phyloP scores from a whole-genome alignment of 2,329 filamentous ascomycete genomes.

The Fonsecaea pedrosoi region DNA sequence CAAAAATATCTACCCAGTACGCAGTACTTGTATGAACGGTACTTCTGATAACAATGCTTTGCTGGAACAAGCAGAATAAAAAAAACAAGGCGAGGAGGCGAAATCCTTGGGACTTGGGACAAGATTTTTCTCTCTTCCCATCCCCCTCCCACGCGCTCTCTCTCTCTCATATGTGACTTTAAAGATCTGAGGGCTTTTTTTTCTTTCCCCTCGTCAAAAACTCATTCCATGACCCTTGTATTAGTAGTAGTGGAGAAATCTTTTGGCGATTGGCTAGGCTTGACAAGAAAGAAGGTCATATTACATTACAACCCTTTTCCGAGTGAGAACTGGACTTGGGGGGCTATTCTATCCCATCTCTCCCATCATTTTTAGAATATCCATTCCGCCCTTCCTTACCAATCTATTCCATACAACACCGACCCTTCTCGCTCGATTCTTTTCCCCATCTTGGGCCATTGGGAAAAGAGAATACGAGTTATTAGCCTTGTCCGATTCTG shows the following conservation, averaged over 20 bases:
- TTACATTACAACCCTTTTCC: neutral
- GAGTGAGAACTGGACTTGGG: neutral
- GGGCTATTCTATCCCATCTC: neutral
- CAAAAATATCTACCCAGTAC: no score
- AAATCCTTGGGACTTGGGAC: neutral
- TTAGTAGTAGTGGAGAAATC: neutral
- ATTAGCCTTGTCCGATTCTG: neutral
- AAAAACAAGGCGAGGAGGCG: slow-evolving; percentile 4
- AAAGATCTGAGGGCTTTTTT: neutral
- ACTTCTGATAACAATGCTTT: neutral
- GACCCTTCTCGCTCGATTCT: neutral
- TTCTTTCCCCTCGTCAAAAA: neutral
- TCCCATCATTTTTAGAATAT: neutral
- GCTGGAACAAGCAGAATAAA: neutral
- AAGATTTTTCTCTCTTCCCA: neutral
- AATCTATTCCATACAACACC: neutral
- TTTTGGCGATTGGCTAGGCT: neutral
- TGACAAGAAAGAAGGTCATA: neutral
- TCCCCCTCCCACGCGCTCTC: neutral
- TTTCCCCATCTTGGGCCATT: neutral
- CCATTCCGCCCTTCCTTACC: neutral
- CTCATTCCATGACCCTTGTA: neutral
- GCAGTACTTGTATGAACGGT: neutral
- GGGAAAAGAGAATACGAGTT: neutral
- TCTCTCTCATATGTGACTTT: neutral